These are phyloP conservation scores for Gossypium trilobum DNA, from an alignment of 441 rosid species.

Conservation along the genomic window DNA sequence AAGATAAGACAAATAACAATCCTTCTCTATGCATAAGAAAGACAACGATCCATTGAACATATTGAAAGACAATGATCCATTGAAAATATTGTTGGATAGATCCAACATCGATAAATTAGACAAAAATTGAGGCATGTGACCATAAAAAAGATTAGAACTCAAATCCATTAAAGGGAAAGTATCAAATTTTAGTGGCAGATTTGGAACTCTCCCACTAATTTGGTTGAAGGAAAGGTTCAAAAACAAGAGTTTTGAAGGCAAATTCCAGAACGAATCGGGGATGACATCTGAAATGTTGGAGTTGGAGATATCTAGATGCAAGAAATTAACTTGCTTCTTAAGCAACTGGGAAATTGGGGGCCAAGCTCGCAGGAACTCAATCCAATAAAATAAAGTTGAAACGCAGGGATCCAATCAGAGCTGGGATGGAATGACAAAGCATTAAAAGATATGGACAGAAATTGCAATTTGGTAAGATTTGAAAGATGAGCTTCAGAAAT, in stretches of 20 bases:
- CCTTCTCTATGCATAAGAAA: conserved; percentile 6
- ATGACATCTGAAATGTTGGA: conserved; percentile 1
- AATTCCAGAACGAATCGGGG: not conserved
- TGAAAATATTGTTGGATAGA: not conserved
- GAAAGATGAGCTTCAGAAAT: not conserved
- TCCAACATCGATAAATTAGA: not conserved
- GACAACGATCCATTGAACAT: not conserved
- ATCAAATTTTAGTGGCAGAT: not conserved
- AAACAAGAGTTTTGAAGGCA: not conserved
- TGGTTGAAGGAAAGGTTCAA: not conserved
- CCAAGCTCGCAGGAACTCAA: not conserved
- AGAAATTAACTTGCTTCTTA: not conserved
- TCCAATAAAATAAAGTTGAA: not conserved
- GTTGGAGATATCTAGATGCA: conserved; percentile 1
- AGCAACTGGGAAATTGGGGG: not conserved
- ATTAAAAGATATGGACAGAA: not conserved
- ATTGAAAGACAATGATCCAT: not conserved
- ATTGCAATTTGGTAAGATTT: not conserved
- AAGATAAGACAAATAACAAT: not conserved
- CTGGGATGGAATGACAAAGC: not conserved
- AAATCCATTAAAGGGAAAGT: not conserved
- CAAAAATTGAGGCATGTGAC: not conserved
- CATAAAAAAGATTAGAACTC: not conserved
- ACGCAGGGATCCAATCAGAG: not conserved
- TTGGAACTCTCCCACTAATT: not conserved